Percentiles rank a stretch among this genome's conserved stretches.
Conservation (phyloP, 345 rosid genomes). For the Aethionema arabicum region DNA sequence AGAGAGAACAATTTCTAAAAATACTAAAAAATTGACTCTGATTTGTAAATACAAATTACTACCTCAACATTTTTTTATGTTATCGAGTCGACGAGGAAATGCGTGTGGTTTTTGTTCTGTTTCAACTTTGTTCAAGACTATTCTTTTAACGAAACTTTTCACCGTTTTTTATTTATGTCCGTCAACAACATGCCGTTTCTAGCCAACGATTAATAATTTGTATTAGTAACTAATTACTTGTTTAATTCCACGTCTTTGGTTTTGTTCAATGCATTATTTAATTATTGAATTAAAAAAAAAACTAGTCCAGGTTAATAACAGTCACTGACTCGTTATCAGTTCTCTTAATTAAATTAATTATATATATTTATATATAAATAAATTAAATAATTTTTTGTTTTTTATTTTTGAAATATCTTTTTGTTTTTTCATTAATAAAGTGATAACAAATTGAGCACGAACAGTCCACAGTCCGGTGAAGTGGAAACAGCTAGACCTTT, state of each 20-base stretch:
- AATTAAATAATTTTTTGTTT: background rate
- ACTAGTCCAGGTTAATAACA: constrained; percentile 19
- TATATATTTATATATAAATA: background rate
- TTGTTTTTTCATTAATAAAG: constrained; percentile 4
- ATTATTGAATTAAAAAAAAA: too few relatives aligned
- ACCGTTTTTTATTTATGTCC: background rate
- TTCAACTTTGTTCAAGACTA: constrained; percentile 3
- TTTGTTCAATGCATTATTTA: constrained; percentile 7
- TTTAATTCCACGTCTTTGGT: constrained; percentile 5
- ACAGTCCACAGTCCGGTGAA: constrained; percentile 30
- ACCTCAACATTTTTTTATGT: constrained; percentile 2
- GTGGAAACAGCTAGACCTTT: constrained; percentile 32
- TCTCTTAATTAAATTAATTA: background rate
- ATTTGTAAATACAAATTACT: constrained; percentile 3
- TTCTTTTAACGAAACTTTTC: constrained; percentile 7
- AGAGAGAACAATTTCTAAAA: constrained; percentile 16
- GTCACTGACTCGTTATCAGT: constrained; percentile 28
- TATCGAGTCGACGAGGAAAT: background rate
- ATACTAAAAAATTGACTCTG: background rate
- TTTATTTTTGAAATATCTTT: background rate
- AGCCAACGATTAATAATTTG: background rate
- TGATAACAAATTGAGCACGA: constrained; percentile 19
- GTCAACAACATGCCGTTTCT: constrained; percentile 23
- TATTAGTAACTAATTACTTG: background rate
- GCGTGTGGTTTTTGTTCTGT: constrained; percentile 18